Conservation (phyloP, 257 asterid genomes). For the Solanum tacnaense region DNA sequence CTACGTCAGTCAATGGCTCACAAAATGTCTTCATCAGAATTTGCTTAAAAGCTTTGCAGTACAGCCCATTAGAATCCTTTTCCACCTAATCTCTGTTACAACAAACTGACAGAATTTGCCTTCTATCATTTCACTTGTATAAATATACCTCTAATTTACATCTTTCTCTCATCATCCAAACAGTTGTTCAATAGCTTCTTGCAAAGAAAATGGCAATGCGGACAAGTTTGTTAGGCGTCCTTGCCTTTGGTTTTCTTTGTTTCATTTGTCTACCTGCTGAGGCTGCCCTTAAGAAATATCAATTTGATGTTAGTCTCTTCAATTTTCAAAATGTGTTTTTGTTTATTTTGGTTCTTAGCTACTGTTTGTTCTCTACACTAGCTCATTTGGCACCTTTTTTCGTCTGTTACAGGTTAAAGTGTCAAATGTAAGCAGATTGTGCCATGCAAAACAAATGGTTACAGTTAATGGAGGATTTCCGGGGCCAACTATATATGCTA, state of each 20-base stretch:
- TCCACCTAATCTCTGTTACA: constrained; percentile 5
- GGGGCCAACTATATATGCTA: constrained; percentile 28
- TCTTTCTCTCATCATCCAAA: not conserved
- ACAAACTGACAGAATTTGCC: constrained; percentile 3
- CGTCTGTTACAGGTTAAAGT: constrained; percentile 34
- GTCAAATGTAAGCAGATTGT: constrained; percentile 54
- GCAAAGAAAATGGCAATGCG: not conserved
- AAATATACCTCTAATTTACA: not conserved
- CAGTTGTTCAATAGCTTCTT: not conserved
- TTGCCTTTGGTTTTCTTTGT: not conserved
- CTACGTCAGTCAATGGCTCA: constrained; percentile 2
- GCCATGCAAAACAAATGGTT: constrained; percentile 54
- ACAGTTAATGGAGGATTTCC: constrained; percentile 52
- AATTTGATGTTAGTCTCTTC: constrained; percentile 35
- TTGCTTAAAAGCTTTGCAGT: not conserved
- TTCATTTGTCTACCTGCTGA: constrained; percentile 7
- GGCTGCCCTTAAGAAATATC: constrained; percentile 48
- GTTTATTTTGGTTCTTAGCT: not conserved
- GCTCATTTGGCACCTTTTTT: not conserved
- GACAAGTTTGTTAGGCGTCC: not conserved
- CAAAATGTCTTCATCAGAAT: not conserved
- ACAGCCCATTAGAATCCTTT: not conserved
- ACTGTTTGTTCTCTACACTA: not conserved
- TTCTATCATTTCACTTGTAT: not conserved
- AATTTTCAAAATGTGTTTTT: not conserved